Percentiles rank a stretch among this genome's conserved stretches.
These are phyloP conservation scores for Pestalotiopsis sp. DNA, from an alignment of 2,329 filamentous ascomycete species.

Conservation along the genomic window DNA sequence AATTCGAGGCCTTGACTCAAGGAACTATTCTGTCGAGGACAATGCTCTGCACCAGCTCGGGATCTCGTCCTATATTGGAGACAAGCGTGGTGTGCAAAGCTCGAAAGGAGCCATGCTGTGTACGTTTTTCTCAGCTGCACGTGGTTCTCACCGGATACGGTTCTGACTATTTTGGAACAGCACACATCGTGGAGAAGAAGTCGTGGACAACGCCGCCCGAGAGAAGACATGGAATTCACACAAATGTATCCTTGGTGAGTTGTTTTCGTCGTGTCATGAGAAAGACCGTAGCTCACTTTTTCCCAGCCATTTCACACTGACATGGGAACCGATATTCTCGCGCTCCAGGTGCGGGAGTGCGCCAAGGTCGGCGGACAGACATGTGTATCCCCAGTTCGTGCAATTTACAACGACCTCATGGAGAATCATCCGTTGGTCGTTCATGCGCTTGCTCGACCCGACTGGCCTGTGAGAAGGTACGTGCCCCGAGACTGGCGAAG, in stretches of 20 bases:
- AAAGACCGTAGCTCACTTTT: not conserved
- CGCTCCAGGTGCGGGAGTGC: slow-evolving; percentile 48
- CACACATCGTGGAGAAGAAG: slow-evolving; percentile 51
- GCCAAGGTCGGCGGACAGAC: slow-evolving; percentile 48
- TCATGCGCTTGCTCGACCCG: slow-evolving; percentile 37
- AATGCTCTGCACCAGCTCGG: slow-evolving; percentile 59
- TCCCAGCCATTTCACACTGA: slow-evolving; percentile 6
- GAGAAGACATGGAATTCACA: slow-evolving; percentile 53
- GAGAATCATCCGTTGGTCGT: slow-evolving; percentile 39
- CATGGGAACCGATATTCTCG: slow-evolving; percentile 40
- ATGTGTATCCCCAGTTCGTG: slow-evolving; percentile 45
- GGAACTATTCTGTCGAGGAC: slow-evolving; percentile 53
- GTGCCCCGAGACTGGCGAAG: slow-evolving; percentile 18
- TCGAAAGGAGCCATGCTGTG: slow-evolving; percentile 50
- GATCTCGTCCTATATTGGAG: slow-evolving; percentile 58
- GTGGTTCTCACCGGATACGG: not conserved
- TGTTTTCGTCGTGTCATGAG: not conserved
- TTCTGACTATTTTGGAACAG: slow-evolving; percentile 29
- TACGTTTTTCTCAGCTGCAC: slow-evolving; percentile 30
- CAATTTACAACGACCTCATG: slow-evolving; percentile 47
- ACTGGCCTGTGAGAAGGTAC: slow-evolving; percentile 54
- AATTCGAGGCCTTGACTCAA: slow-evolving; percentile 54
- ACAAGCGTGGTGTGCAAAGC: slow-evolving; percentile 54
- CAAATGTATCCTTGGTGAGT: slow-evolving; percentile 46
- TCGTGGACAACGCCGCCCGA: slow-evolving; percentile 46